Conservation (phyloP, 2,329 filamentous ascomycete species). For the Curvularia lunata region DNA sequence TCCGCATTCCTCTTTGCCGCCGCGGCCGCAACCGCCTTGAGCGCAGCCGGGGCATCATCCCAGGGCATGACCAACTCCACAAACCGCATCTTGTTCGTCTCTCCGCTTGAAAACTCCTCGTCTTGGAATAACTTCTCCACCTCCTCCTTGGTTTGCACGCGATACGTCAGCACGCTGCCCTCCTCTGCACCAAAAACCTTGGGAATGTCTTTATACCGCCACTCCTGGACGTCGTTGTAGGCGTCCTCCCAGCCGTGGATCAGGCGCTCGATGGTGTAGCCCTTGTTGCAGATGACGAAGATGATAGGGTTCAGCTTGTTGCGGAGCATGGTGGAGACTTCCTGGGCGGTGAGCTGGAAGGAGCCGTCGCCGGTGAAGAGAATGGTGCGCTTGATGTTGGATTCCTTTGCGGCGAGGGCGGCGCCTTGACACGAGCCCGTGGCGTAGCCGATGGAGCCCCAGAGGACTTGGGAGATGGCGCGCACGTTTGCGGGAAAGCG, state of each 20-base stretch:
- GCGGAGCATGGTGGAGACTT: conserved; percentile 82
- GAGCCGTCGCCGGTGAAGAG: conserved; percentile 90
- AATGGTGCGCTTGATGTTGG: conserved; percentile 68
- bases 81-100: conserved; percentile 64
- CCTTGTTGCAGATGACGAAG: conserved; percentile 86
- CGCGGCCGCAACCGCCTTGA: conserved; percentile 74
- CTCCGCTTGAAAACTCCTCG: conserved; percentile 60
- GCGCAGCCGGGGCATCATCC: conserved; percentile 74
- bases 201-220: conserved; percentile 74
- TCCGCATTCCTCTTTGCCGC: conserved; percentile 68
- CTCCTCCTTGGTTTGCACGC: conserved; percentile 72
- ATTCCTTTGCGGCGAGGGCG: conserved; percentile 75
- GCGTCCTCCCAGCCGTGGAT: conserved; percentile 81
- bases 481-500: conserved; percentile 79
- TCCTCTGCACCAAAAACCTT: conserved; percentile 69
- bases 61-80: conserved; percentile 83
- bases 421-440: conserved; percentile 70
- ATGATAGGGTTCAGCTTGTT: conserved; percentile 78
- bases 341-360: conserved; percentile 83
- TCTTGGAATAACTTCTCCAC: conserved; percentile 70
- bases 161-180: conserved; percentile 66
- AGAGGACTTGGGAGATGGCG: conserved; percentile 79
- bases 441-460: conserved; percentile 71
- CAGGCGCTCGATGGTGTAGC: conserved; percentile 86
- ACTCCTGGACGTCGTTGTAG: conserved; percentile 82